A percentile compares a stretch with the other conserved stretches of the same genome.
Conservation (phyloP, 306 rosid genomes). For the Cucurbita maxima region DNA sequence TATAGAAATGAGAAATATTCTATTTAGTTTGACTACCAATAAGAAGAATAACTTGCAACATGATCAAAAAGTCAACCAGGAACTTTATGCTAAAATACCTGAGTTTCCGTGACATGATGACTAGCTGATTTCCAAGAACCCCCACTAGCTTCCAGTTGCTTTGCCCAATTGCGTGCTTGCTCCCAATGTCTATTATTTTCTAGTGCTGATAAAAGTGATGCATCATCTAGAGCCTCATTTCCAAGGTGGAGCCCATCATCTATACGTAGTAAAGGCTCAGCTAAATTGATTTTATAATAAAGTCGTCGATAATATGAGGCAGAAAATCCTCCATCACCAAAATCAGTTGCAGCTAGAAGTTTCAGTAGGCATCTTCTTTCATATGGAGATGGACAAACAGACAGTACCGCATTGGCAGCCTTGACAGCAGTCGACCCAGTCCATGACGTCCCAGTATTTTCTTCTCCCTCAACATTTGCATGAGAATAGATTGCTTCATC, state of each 20-base stretch:
- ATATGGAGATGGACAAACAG: constrained; percentile 84
- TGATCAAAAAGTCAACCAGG: constrained; percentile 16
- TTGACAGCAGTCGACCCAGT: constrained; percentile 74
- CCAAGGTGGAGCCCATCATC: constrained; percentile 56
- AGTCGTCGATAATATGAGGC: constrained; percentile 49
- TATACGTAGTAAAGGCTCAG: constrained; percentile 67
- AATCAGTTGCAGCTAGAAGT: constrained; percentile 86
- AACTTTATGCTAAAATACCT: constrained; percentile 37
- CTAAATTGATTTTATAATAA: constrained; percentile 82
- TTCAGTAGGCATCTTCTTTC: constrained; percentile 88
- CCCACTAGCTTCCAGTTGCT: constrained; percentile 79
- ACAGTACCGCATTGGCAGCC: constrained; percentile 87
- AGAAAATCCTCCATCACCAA: constrained; percentile 81
- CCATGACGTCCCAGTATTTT: constrained; percentile 59
- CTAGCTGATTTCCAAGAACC: constrained; percentile 61
- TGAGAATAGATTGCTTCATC: constrained; percentile 50
- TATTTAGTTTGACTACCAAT: not conserved
- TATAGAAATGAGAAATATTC: not conserved
- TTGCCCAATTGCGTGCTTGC: constrained; percentile 97
- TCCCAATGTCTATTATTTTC: constrained; percentile 90
- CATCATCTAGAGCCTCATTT: constrained; percentile 68
- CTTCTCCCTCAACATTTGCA: constrained; percentile 55
- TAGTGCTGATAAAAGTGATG: constrained; percentile 61
- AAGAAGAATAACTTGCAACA: not conserved
- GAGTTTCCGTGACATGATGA: constrained; percentile 92